Conservation (phyloP, 2,329 filamentous ascomycete species). For the Drechmeria coniospora region DNA sequence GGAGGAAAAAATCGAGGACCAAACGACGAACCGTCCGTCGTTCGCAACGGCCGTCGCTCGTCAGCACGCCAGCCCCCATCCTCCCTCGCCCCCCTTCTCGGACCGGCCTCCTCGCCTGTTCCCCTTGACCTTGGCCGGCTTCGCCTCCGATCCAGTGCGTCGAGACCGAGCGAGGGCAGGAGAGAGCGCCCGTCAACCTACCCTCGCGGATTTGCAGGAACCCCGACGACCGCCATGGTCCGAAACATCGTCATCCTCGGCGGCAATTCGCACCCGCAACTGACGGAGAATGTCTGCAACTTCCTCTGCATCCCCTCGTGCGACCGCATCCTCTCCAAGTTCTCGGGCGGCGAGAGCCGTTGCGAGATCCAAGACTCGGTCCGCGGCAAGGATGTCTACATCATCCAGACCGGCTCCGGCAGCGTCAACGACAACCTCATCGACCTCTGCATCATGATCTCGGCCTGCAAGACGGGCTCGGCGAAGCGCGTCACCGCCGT, state of each 20-base stretch:
- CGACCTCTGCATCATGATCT: constrained; percentile 94
- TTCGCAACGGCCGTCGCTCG: constrained; percentile 1
- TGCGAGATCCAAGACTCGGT: constrained; percentile 96
- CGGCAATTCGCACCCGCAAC: constrained; percentile 79
- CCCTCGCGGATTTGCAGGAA: too few relatives aligned
- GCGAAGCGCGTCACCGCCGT: constrained; percentile 88
- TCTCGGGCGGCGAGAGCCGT: constrained; percentile 86
- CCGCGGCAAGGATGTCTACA: constrained; percentile 96
- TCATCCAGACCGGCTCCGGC: constrained; percentile 85
- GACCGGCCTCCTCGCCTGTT: too few relatives aligned
- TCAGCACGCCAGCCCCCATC: too few relatives aligned
- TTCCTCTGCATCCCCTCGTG: constrained; percentile 76
- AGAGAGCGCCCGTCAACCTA: not conserved
- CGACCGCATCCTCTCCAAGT: constrained; percentile 75
- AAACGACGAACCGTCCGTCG: constrained; percentile 1
- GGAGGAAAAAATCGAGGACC: constrained; percentile 4
- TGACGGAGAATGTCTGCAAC: constrained; percentile 76
- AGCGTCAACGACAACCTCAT: constrained; percentile 93
- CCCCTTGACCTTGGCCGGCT: too few relatives aligned
- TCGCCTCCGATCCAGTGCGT: too few relatives aligned
- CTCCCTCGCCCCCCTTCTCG: too few relatives aligned
- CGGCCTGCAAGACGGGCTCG: constrained; percentile 90
- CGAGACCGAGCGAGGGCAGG: too few relatives aligned
- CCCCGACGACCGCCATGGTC: constrained; percentile 69
- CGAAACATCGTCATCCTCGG: constrained; percentile 90